Evolutionary conservation across 2,329 filamentous ascomycete species (phyloP).

Genomic region (Penicillium sp.): DNA sequence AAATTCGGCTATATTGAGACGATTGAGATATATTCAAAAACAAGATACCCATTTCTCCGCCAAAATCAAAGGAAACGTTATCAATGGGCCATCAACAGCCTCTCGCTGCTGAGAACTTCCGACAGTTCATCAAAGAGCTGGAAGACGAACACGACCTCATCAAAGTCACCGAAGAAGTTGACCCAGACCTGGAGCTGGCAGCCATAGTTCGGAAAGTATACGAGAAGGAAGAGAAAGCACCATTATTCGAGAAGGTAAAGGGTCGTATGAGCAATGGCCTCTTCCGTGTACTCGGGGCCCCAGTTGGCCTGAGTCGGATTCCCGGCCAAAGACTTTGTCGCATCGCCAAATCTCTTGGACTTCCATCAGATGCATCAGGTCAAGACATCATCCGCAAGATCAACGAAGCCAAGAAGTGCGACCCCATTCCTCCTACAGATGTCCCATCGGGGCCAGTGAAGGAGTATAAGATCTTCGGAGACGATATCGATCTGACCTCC

Average conservation of each 20-base stretch:
- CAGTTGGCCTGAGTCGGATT: slow-evolving; percentile 12
- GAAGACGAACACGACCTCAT: slow-evolving; percentile 20
- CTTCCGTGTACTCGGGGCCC: slow-evolving; percentile 12
- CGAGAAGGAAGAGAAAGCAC: slow-evolving; percentile 10
- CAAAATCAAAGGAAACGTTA: too few species aligned
- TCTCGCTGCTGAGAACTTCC: slow-evolving; percentile 8
- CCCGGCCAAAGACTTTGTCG: slow-evolving; percentile 11
- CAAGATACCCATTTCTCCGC: too few species aligned
- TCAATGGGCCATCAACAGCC: too few species aligned
- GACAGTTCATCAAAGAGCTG: slow-evolving; percentile 19
- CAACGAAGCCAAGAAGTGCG: slow-evolving; percentile 10
- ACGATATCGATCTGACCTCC: slow-evolving; percentile 21
- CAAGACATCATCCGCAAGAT: slow-evolving; percentile 17
- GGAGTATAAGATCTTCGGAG: slow-evolving; percentile 19
- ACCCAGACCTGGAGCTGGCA: slow-evolving; percentile 18
- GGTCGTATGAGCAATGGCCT: slow-evolving; percentile 9
- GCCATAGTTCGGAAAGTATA: slow-evolving; percentile 19
- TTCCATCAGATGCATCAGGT: slow-evolving; percentile 12
- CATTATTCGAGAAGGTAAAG: slow-evolving; percentile 11
- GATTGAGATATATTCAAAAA: too few species aligned
- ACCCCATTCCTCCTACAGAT: slow-evolving; percentile 11
- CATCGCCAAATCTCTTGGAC: slow-evolving; percentile 17
- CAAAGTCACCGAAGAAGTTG: slow-evolving; percentile 16
- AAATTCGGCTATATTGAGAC: too few species aligned
- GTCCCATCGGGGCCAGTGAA: slow-evolving; percentile 16